Evolutionary conservation across 345 rosid genomes (phyloP).

Genomic region (Eucalyptus dawsonii): DNA sequence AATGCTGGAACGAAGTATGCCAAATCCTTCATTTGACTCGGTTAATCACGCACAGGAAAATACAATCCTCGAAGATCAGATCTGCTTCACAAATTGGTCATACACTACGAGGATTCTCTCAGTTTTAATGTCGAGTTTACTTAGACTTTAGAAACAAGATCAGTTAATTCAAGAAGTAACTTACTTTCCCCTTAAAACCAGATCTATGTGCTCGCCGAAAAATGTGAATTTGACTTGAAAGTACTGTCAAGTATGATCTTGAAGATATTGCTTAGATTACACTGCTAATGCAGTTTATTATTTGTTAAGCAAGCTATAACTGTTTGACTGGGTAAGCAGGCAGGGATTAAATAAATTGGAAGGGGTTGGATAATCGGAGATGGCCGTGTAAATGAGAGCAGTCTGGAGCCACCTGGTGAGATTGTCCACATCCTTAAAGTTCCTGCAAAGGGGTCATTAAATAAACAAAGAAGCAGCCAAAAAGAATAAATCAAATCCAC

Average conservation of each 20-base stretch:
- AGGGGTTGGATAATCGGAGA: conserved; percentile 56
- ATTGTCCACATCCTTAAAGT: neutral
- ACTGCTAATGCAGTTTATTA: neutral
- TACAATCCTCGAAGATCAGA: neutral
- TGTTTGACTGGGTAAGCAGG: conserved; percentile 46
- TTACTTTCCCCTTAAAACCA: neutral
- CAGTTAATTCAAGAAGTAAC: neutral
- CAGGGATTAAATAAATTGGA: conserved; percentile 34
- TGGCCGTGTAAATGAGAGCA: conserved; percentile 35
- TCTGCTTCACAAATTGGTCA: neutral
- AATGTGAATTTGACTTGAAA: neutral
- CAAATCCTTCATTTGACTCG: neutral
- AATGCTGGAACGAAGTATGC: neutral
- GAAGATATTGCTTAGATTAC: neutral
- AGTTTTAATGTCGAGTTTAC: neutral
- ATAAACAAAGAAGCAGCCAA: neutral
- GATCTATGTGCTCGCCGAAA: neutral
- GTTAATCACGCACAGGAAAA: neutral
- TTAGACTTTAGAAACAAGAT: neutral
- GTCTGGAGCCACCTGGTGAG: conserved; percentile 16
- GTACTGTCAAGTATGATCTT: neutral
- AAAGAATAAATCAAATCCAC: neutral
- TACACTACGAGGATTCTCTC: neutral
- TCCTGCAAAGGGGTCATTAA: neutral
- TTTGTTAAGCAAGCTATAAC: conserved; percentile 1